A percentile compares a stretch with the other conserved stretches of the same genome.
Conservation (phyloP, 306 rosid genomes). For the Quercus suber region DNA sequence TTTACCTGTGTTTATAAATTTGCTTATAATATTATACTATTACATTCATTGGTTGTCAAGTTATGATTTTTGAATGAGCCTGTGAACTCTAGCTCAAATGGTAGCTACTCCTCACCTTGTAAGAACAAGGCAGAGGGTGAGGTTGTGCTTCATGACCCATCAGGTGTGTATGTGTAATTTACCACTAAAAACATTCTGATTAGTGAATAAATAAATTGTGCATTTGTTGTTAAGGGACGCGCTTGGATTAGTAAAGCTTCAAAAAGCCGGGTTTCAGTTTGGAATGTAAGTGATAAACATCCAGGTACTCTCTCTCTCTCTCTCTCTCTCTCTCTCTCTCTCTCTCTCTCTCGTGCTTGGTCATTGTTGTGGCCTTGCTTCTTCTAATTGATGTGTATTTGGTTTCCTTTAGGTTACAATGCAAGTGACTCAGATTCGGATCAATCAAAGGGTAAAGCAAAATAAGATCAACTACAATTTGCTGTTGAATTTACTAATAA, state of each 20-base stretch:
- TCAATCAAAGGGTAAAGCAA: constrained; percentile 32
- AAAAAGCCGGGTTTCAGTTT: constrained; percentile 37
- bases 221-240: constrained; percentile 44
- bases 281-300: constrained; percentile 54
- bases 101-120: too few relatives aligned
- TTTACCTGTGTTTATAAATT: neutral
- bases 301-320: constrained; percentile 47
- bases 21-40: neutral
- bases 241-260: constrained; percentile 75
- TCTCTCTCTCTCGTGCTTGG: neutral
- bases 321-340: neutral
- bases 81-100: too few relatives aligned
- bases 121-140: too few relatives aligned
- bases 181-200: constrained; percentile 5
- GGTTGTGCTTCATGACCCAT: neutral
- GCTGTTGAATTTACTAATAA: constrained; percentile 15
- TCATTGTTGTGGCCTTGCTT: constrained; percentile 12
- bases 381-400: constrained; percentile 7
- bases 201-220: constrained; percentile 11
- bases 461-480: constrained; percentile 22
- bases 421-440: constrained; percentile 83
- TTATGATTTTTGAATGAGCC: constrained; percentile 5
- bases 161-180: neutral
- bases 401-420: constrained; percentile 51
- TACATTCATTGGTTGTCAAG: neutral